phyloP scores from a whole-genome alignment of 768 basidiomycete species.

The Naganishia vishniacii region DNA sequence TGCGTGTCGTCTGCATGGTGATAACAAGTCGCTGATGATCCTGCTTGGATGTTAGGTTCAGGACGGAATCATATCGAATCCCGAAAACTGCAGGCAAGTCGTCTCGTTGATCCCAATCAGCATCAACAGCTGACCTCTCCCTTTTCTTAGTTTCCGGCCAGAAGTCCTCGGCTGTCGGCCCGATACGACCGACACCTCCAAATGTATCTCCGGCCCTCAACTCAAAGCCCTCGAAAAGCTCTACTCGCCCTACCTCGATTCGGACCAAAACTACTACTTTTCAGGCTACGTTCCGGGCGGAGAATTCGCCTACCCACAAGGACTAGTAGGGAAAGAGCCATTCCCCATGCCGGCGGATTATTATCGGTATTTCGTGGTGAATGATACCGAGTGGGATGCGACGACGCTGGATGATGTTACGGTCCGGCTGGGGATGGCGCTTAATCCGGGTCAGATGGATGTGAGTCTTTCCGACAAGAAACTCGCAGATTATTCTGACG shows the following conservation, averaged over 20 bases:
- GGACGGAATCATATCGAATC: background rate
- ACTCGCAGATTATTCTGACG: background rate
- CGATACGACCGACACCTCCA: background rate
- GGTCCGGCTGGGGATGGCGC: background rate
- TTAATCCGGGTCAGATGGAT: slow-evolving; percentile 6
- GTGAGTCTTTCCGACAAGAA: background rate
- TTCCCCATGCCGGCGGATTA: slow-evolving; percentile 10
- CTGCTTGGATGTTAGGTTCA: background rate
- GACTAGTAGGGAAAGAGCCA: background rate
- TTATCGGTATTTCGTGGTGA: slow-evolving; percentile 11
- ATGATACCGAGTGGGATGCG: background rate
- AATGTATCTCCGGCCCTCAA: background rate
- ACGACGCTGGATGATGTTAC: background rate
- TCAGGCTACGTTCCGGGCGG: background rate
- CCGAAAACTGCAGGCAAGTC: background rate
- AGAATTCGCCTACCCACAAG: slow-evolving; percentile 7
- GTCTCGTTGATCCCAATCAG: too few species aligned
- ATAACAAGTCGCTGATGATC: background rate
- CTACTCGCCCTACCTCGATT: background rate
- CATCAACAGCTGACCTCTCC: background rate
- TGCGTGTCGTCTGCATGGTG: background rate
- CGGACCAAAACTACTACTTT: background rate
- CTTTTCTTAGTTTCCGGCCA: background rate
- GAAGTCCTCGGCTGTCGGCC: background rate
- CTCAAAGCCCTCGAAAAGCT: background rate